Conservation (phyloP, 306 rosid species). For the Vachellia pachyceras region DNA sequence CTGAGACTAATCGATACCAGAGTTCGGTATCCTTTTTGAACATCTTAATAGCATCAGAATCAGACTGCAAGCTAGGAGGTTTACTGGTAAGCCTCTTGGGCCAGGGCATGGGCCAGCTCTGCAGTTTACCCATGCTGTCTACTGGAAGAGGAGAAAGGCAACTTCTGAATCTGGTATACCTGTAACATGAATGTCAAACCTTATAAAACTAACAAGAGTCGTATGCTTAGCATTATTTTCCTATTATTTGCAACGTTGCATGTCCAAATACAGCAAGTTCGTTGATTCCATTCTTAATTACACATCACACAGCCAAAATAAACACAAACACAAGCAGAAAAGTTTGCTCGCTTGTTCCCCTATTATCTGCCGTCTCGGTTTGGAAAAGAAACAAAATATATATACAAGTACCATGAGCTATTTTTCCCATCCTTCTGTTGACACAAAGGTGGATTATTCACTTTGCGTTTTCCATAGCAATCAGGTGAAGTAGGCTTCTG, state of each 20-base stretch:
- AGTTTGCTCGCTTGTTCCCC: background rate
- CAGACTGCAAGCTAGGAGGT: slow-evolving; percentile 67
- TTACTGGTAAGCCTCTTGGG: slow-evolving; percentile 76
- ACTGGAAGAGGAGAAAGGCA: slow-evolving; percentile 76
- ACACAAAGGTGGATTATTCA: slow-evolving; percentile 71
- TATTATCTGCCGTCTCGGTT: slow-evolving; percentile 11
- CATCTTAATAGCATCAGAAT: slow-evolving; percentile 47
- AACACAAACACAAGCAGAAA: slow-evolving; percentile 8
- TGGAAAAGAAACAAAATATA: slow-evolving; percentile 7
- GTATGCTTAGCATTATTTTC: background rate
- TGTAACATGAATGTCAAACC: slow-evolving; percentile 35
- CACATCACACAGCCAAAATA: slow-evolving; percentile 7
- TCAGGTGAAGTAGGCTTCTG: slow-evolving; percentile 82
- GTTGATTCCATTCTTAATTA: background rate
- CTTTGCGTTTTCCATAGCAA: slow-evolving; percentile 64
- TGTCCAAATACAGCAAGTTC: background rate
- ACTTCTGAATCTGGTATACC: slow-evolving; percentile 69
- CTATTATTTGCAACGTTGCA: background rate
- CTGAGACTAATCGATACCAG: slow-evolving; percentile 75
- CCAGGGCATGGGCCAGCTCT: slow-evolving; percentile 88
- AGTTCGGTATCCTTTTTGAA: slow-evolving; percentile 65
- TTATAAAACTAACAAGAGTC: background rate
- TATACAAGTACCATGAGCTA: slow-evolving; percentile 72
- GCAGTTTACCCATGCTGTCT: slow-evolving; percentile 53
- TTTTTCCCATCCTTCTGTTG: slow-evolving; percentile 56